Evolutionary conservation across 2,329 filamentous ascomycete genomes (phyloP), one percentile per base, ranked within the genome.

Genomic region (Bipolaris cookei): DNA sequence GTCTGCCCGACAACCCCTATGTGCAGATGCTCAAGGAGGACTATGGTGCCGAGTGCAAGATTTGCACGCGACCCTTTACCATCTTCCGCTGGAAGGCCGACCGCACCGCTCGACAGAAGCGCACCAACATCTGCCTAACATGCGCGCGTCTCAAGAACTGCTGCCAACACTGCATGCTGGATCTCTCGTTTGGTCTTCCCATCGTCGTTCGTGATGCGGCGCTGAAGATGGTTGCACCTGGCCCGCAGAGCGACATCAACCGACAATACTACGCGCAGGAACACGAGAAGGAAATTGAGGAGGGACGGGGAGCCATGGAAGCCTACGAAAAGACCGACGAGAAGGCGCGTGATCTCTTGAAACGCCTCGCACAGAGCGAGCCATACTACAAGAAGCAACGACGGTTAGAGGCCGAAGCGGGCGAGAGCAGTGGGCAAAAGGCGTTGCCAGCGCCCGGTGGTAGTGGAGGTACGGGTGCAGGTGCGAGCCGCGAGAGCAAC

Each of bases 1-100:
- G 95, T 76, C 85, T 99, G 2, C 93, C 94, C 14, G 93, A 97
- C 61, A 98, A 98, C 70, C 94, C 94, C 1, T 99, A 96, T 72
- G 95, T 99, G 41, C 95, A 98, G 79, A 98, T 99, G 93, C 84
- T 99, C 59, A 99, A 99, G 79, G 92, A 98, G 74, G 94, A 99
- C 77, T 88, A 96, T 71, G 95, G 92, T 69, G 91, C 90, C 55
- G 79, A 80, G 77, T 85, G 83, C 78, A 86, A 86, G 73, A 83
- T 87, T 65, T 99, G 95, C 79, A 98, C 94, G 6, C 87, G 95
- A 59, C 95, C 95, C 0, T 99, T 97, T 73, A 98, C 95, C 23
- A 86, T 98, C 51, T 99, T 99, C 77, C 87, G 89, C 69, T 99
- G 94, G 94, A 94, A 94, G 69, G 88, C 91, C 62, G 93, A 96